These are phyloP conservation scores for Symbiotaphrina buchneri DNA, from an alignment of 495 filamentous ascomycete genomes.

Conservation along the genomic window DNA sequence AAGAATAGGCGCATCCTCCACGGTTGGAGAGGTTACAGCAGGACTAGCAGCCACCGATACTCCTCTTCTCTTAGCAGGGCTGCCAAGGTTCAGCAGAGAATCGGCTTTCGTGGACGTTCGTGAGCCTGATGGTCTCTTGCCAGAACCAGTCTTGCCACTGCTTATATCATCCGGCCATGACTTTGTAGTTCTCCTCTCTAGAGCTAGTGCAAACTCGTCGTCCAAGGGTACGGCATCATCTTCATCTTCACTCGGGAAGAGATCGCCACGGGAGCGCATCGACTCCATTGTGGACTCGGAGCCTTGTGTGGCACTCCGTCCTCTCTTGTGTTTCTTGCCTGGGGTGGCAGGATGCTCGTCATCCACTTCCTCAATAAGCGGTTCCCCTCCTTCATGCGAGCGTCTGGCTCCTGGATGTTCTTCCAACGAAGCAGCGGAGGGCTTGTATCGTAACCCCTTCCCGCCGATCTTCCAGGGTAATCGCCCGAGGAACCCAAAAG, in stretches of 20 bases:
- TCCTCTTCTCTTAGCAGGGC: conserved; percentile 13
- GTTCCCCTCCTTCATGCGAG: conserved; percentile 37
- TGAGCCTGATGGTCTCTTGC: conserved; percentile 14
- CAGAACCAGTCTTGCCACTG: conserved; percentile 4
- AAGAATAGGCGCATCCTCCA: conserved; percentile 6
- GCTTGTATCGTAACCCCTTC: conserved; percentile 60
- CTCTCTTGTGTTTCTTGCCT: conserved; percentile 24
- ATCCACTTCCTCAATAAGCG: conserved; percentile 42
- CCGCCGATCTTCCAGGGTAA: conserved; percentile 75
- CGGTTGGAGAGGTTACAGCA: conserved; percentile 6
- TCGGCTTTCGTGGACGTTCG: conserved; percentile 9
- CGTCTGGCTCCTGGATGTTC: conserved; percentile 48
- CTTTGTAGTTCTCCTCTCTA: conserved; percentile 37
- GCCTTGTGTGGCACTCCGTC: conserved; percentile 59
- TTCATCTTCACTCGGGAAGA: conserved; percentile 84
- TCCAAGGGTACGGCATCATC: conserved; percentile 79
- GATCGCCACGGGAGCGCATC: conserved; percentile 74
- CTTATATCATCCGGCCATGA: conserved; percentile 20
- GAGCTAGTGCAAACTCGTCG: conserved; percentile 72
- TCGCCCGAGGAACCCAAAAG: conserved; percentile 65
- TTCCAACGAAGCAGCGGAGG: conserved; percentile 73
- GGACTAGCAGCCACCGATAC: conserved; percentile 11
- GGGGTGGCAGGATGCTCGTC: conserved; percentile 8
- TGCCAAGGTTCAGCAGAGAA: too few relatives aligned
- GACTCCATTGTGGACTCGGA: conserved; percentile 75